phyloP scores from a whole-genome alignment of 345 rosid genomes.

The Salix arbutifolia region DNA sequence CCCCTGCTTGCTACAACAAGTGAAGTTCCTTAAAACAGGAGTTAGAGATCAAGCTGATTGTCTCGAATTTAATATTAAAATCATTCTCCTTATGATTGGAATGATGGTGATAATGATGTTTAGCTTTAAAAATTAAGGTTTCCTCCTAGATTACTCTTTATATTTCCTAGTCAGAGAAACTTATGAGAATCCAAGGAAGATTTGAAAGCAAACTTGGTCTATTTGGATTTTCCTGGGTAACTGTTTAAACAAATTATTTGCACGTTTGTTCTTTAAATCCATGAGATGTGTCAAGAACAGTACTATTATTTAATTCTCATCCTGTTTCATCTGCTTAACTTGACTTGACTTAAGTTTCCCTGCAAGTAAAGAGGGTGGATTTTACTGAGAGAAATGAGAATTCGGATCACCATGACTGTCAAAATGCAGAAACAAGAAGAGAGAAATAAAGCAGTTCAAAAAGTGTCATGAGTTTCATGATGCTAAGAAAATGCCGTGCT shows the following conservation, averaged over 20 bases:
- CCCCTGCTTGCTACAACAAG: not conserved
- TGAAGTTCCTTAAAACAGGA: not conserved
- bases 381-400: not conserved
- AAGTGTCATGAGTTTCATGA: not conserved
- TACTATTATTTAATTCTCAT: not conserved
- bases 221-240: not conserved
- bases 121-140: not conserved
- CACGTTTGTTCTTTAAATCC: not conserved
- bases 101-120: not conserved
- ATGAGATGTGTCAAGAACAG: not conserved
- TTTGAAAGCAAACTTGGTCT: not conserved
- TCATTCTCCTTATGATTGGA: not conserved
- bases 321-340: not conserved
- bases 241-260: not conserved
- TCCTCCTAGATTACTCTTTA: not conserved
- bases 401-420: not conserved
- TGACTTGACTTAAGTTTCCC: not conserved
- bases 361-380: not conserved
- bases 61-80: conserved; percentile 7
- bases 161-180: not conserved
- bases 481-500: not conserved
- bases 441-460: not conserved
- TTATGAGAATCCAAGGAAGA: not conserved
- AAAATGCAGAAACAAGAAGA: not conserved
- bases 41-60: not conserved